phyloP scores from a whole-genome alignment of 495 filamentous ascomycete genomes.

The Penicillium tannophilum region DNA sequence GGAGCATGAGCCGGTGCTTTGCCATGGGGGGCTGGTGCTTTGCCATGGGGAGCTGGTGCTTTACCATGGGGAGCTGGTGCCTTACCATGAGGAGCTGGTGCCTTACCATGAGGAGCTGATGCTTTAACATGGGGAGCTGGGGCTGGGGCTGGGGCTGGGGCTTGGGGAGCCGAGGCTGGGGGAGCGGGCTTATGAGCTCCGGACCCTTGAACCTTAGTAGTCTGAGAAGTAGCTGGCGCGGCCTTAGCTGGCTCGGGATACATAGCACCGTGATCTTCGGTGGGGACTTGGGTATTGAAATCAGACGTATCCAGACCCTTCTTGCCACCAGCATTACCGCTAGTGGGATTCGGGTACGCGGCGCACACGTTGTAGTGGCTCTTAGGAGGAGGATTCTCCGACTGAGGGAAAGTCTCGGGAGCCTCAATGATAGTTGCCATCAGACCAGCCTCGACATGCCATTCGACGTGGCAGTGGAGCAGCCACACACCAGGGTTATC shows the following conservation, averaged over 20 bases:
- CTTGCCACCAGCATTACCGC: slow-evolving; percentile 32
- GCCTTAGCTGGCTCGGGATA: slow-evolving; percentile 13
- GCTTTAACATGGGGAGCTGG: not conserved
- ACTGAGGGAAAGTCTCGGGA: slow-evolving; percentile 29
- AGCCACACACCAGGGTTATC: slow-evolving; percentile 79
- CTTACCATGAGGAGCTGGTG: not conserved
- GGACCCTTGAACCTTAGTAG: not conserved
- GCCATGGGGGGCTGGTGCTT: not conserved
- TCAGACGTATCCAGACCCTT: slow-evolving; percentile 23
- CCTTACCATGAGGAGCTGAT: not conserved
- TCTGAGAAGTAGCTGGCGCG: not conserved
- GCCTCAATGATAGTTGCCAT: slow-evolving; percentile 70
- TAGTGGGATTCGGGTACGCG: slow-evolving; percentile 21
- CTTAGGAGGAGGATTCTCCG: slow-evolving; percentile 21
- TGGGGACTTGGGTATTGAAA: slow-evolving; percentile 15
- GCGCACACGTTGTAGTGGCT: slow-evolving; percentile 28
- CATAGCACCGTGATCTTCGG: slow-evolving; percentile 23
- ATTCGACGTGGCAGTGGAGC: slow-evolving; percentile 83
- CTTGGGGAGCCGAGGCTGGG: not conserved
- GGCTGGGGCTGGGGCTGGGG: not conserved
- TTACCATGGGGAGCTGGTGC: not conserved
- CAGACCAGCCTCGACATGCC: slow-evolving; percentile 75
- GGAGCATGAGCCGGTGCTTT: slow-evolving; percentile 8
- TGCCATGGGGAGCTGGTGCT: not conserved
- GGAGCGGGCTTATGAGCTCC: not conserved